Evolutionary conservation across 2,329 filamentous ascomycete genomes (phyloP).

Genomic region (Calonectria hongkongensis): DNA sequence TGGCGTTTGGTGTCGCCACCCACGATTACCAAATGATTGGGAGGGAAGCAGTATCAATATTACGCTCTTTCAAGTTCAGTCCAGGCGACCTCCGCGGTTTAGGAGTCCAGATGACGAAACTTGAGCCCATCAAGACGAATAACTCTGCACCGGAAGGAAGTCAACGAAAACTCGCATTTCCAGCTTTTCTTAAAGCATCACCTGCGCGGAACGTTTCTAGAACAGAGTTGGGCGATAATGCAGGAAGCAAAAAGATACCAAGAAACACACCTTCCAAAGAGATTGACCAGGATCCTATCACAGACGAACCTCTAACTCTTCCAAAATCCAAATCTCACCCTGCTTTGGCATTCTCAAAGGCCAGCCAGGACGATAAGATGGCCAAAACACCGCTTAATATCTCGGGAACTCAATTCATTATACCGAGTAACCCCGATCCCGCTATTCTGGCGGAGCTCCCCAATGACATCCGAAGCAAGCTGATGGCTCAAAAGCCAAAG

Average conservation of each 20-base stretch:
- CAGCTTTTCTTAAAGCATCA: constrained; percentile 66
- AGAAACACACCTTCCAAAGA: constrained; percentile 56
- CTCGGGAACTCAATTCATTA: constrained; percentile 91
- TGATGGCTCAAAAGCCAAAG: constrained; percentile 76
- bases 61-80: constrained; percentile 88
- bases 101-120: constrained; percentile 93
- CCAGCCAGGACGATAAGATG: constrained; percentile 70
- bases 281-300: constrained; percentile 70
- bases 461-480: constrained; percentile 84
- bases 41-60: constrained; percentile 88
- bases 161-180: constrained; percentile 87
- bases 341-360: constrained; percentile 70
- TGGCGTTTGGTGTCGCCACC: constrained; percentile 88
- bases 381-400: constrained; percentile 84
- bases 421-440: constrained; percentile 89
- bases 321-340: constrained; percentile 73
- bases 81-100: constrained; percentile 95
- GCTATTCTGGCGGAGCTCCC: constrained; percentile 90
- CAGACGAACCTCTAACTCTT: constrained; percentile 72
- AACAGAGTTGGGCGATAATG: constrained; percentile 72
- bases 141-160: constrained; percentile 79
- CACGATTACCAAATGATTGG: constrained; percentile 82
- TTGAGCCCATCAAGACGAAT: constrained; percentile 84
- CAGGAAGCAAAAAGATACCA: constrained; percentile 60
- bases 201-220: constrained; percentile 62